phyloP scores from a whole-genome alignment of 306 rosid genomes.

The Vicia villosa region DNA sequence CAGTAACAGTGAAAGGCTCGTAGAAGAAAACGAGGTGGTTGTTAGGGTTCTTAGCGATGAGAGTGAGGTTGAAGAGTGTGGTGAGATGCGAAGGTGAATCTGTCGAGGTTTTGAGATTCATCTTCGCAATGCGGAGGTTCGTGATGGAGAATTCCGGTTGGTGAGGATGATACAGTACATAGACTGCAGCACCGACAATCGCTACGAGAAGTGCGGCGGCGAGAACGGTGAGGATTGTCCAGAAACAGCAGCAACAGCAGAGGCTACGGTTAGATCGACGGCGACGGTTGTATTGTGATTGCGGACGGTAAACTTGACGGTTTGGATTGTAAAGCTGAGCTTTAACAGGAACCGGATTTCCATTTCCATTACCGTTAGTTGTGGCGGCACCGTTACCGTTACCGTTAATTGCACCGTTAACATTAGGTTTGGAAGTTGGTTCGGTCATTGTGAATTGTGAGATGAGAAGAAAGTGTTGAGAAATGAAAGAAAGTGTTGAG shows the following conservation, averaged over 20 bases:
- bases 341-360: constrained; percentile 46
- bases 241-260: constrained; percentile 97
- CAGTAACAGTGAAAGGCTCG: constrained; percentile 57
- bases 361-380: constrained; percentile 40
- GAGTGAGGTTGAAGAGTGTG: constrained; percentile 72
- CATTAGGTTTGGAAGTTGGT: constrained; percentile 58
- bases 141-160: constrained; percentile 84
- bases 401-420: constrained; percentile 41
- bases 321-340: constrained; percentile 54
- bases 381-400: constrained; percentile 31
- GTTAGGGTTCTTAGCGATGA: constrained; percentile 78
- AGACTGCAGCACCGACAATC: constrained; percentile 73
- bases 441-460: constrained; percentile 53
- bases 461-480: constrained; percentile 9
- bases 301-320: constrained; percentile 76
- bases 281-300: constrained; percentile 57
- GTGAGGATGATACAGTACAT: constrained; percentile 88
- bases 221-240: constrained; percentile 68
- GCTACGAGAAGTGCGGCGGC: constrained; percentile 62
- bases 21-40: constrained; percentile 75
- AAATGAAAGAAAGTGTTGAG: constrained; percentile 24
- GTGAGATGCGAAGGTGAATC: constrained; percentile 76
- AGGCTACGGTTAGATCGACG: constrained; percentile 63
- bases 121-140: constrained; percentile 73
- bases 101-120: constrained; percentile 69